Evolutionary conservation across 495 filamentous ascomycete genomes (phyloP).

Genomic region (Cairneyella variabilis): DNA sequence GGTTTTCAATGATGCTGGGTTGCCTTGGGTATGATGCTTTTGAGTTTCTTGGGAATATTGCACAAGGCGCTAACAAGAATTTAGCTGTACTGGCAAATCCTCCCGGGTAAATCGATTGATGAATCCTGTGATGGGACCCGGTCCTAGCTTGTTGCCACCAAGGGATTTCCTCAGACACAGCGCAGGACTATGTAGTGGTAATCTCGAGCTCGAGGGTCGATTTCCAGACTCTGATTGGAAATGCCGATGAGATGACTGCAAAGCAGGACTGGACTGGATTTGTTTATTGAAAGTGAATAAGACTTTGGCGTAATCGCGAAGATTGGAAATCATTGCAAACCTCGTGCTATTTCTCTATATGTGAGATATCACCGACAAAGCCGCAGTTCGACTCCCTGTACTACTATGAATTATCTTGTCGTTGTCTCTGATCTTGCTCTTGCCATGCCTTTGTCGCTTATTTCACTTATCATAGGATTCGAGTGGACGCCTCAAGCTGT

Average conservation of each 20-base stretch:
- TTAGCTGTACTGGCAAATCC: conserved; percentile 3
- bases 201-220: conserved; percentile 1
- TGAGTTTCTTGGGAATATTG: background rate
- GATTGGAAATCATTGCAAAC: no score
- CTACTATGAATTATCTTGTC: no score
- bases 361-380: no score
- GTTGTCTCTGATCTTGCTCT: no score
- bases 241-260: background rate
- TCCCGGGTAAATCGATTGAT: conserved; percentile 3
- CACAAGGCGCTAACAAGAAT: background rate
- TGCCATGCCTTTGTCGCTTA: no score
- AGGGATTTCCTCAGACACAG: background rate
- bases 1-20: conserved; percentile 6
- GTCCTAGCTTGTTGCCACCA: conserved; percentile 2
- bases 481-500: no score
- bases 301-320: no score
- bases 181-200: background rate
- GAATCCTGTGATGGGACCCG: background rate
- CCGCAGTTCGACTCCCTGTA: no score
- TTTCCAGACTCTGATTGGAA: background rate
- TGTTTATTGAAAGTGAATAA: no score
- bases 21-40: conserved; percentile 1
- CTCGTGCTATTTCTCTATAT: no score
- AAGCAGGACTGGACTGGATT: conserved; percentile 7
- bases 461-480: no score